These are phyloP conservation scores for Hortaea werneckii DNA, from an alignment of 2,329 filamentous ascomycete species.

Conservation along the genomic window DNA sequence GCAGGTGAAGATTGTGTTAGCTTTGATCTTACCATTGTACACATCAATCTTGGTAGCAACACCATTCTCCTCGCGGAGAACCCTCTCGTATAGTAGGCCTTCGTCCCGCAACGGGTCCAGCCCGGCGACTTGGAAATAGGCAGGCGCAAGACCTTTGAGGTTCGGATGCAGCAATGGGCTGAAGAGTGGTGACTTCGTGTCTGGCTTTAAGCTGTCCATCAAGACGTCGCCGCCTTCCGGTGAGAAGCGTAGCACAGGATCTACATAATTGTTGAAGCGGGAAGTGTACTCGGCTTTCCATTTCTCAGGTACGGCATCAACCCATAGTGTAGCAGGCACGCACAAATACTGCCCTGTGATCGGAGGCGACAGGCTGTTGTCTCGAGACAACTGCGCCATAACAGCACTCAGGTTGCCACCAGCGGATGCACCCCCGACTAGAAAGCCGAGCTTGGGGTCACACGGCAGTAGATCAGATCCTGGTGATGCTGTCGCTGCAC, in stretches of 20 bases:
- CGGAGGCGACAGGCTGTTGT: conserved; percentile 32
- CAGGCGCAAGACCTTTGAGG: conserved; percentile 30
- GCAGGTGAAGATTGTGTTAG: conserved; percentile 14
- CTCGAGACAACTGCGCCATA: conserved; percentile 30
- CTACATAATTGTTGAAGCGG: conserved; percentile 29
- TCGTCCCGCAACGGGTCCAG: conserved; percentile 44
- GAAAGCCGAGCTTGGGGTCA: conserved; percentile 35
- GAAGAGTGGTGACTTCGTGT: conserved; percentile 4
- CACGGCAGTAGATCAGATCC: conserved; percentile 24
- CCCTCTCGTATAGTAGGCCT: conserved; percentile 40
- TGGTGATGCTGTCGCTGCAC: conserved; percentile 28
- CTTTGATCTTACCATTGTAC: conserved; percentile 14
- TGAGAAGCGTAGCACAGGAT: conserved; percentile 21
- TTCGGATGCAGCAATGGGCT: conserved; percentile 8
- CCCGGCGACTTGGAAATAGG: conserved; percentile 42
- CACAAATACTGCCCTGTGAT: conserved; percentile 40
- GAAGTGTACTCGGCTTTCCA: conserved; percentile 31
- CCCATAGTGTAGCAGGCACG: conserved; percentile 34
- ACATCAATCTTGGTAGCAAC: conserved; percentile 36
- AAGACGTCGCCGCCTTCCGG: background rate
- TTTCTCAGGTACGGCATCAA: conserved; percentile 26
- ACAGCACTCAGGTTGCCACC: conserved; percentile 34
- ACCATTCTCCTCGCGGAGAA: conserved; percentile 34
- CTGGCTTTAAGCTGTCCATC: background rate
- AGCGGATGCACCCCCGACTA: conserved; percentile 41